Evolutionary conservation across 179 eudicot genomes (phyloP), one percentile per base, ranked within the genome.

Genomic region (Vitellaria paradoxa): DNA sequence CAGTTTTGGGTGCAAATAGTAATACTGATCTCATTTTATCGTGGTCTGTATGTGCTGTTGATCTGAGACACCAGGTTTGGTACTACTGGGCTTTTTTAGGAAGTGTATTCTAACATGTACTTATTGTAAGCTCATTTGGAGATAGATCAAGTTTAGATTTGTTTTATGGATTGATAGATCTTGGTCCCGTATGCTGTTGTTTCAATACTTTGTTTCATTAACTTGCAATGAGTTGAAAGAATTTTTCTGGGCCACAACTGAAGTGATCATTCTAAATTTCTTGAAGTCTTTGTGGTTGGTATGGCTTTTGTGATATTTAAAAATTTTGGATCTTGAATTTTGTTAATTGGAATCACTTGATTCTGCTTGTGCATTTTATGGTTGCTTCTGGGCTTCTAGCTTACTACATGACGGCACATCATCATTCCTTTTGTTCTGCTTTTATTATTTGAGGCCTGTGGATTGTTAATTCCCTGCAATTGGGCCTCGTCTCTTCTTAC

Each of bases 31-130:
- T 13, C 37, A n/a, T 14, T 67, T 20, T 13, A 3, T 69, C 55
- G 49, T 49, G 73, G 21, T 69, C 73, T 68, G 73, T 21, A 10
- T 47, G n/a, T 49, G 72, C 24, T 69, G 59, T 69, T 49, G 57
- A 50, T 49, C 73, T 69, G 59, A 18, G 53, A 46, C 26, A 46
- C 55, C 46, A n/a, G 23, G 68, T 24, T n/a, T 30, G 72, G 55
- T 9, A 46, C 11, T 42, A 45, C 9, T 21, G 24, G 30, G 20
- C 13, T 23, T 69, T 57, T 49, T 9, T 68, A 46, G 72, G n/a
- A 10, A 68, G 26, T 68, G 46, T 20, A 46, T 46, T 68, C 18
- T 45, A 20, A 3, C 9, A 45, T 10, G 18, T n/a, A 46, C 10
- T 45, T n/a, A 18, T n/a, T 8, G 21, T 42, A 17, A 17, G 18